Conservation (phyloP, 805 yeast genomes). For the Sugiyamaella mastotermitis region DNA sequence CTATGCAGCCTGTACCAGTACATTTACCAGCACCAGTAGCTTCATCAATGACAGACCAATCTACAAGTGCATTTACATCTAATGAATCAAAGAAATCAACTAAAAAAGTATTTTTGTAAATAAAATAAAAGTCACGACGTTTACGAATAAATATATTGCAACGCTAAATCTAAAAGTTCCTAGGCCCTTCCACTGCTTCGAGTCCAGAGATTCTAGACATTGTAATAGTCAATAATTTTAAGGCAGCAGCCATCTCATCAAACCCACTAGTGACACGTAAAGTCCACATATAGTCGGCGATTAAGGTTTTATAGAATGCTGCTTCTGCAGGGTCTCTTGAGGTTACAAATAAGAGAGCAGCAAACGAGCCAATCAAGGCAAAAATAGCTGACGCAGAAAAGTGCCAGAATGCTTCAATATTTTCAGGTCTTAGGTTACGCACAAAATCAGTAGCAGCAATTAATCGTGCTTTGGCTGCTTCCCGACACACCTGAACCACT, state of each 20-base stretch:
- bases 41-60: too few relatives aligned
- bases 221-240: slow-evolving; percentile 64
- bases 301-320: slow-evolving; percentile 54
- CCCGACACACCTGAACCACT: slow-evolving; percentile 61
- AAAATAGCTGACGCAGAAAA: slow-evolving; percentile 72
- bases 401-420: slow-evolving; percentile 87
- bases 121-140: too few relatives aligned
- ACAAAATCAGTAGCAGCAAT: slow-evolving; percentile 79
- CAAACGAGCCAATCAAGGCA: slow-evolving; percentile 81
- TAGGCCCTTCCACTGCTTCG: too few relatives aligned
- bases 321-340: slow-evolving; percentile 53
- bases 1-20: too few relatives aligned
- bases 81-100: too few relatives aligned
- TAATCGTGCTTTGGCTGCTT: slow-evolving; percentile 79
- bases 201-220: slow-evolving; percentile 60
- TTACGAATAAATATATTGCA: too few relatives aligned
- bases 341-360: slow-evolving; percentile 71
- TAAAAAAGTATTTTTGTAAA: too few relatives aligned
- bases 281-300: slow-evolving; percentile 71
- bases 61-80: too few relatives aligned
- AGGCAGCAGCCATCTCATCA: slow-evolving; percentile 70
- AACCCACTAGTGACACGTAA: slow-evolving; percentile 71
- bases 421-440: slow-evolving; percentile 69
- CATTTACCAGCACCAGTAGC: too few relatives aligned
- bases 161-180: too few relatives aligned